A percentile compares a stretch with the other conserved stretches of the same genome.
Evolutionary conservation across 73 alveolate genomes (phyloP).

Genomic region (Durusdinium trenchii): DNA sequence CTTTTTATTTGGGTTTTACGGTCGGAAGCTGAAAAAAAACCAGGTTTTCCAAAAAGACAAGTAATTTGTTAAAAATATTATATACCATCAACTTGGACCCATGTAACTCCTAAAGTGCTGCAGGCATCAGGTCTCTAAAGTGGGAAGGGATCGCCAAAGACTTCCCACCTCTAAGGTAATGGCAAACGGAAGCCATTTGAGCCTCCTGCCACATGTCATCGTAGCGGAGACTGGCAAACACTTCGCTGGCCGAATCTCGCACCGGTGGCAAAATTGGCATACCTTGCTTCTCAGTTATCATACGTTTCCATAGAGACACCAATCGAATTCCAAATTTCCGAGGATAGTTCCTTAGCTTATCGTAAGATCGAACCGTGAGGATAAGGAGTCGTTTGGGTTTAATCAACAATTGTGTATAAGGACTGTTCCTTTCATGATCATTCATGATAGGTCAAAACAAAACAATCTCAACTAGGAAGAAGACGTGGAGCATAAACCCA

Average conservation of each 20-base stretch:
- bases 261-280: not conserved
- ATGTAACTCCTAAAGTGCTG: not conserved
- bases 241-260: not conserved
- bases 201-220: constrained; percentile 15
- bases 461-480: too few species aligned
- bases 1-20: too few species aligned
- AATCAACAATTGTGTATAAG: not conserved
- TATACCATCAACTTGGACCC: not conserved
- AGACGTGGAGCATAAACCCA: too few species aligned
- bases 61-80: not conserved
- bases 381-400: not conserved
- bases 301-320: not conserved
- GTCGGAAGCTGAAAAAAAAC: not conserved
- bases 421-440: not conserved
- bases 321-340: not conserved
- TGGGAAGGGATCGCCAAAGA: not conserved
- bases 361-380: too few species aligned
- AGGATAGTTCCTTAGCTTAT: constrained; percentile 27
- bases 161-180: not conserved
- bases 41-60: not conserved
- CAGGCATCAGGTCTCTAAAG: not conserved
- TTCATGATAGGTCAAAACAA: not conserved
- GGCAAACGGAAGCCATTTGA: not conserved
- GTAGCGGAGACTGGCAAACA: not conserved
- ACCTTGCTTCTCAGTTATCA: not conserved